Conservation (phyloP, 2,329 filamentous ascomycete species). For the Verticillium klebahnii region DNA sequence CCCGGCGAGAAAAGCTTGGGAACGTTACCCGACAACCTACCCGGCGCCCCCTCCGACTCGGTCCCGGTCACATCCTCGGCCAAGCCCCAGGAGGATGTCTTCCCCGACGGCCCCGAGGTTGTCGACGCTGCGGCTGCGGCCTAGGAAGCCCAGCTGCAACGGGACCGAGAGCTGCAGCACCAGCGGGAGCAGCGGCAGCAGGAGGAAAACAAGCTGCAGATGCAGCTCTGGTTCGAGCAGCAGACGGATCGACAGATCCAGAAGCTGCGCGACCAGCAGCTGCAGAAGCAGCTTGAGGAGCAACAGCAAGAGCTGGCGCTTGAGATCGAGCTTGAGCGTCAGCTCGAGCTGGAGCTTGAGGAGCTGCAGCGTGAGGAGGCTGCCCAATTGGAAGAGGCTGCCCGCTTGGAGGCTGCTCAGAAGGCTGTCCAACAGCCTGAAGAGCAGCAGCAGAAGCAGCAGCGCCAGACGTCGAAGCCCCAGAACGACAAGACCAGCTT, state of each 20-base stretch:
- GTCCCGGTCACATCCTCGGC: neutral
- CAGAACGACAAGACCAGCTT: neutral
- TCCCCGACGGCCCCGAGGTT: neutral
- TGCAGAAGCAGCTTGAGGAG: constrained; percentile 2
- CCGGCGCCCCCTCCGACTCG: neutral
- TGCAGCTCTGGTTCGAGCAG: neutral
- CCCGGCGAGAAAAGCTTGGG: neutral
- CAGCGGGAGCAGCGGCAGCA: neutral
- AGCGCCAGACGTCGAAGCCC: neutral
- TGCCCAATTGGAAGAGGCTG: neutral
- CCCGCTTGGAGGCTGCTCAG: neutral
- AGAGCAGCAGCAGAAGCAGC: neutral
- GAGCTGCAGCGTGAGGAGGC: neutral
- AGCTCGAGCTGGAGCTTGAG: too few species aligned
- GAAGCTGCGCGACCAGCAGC: constrained; percentile 20
- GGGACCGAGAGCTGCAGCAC: neutral
- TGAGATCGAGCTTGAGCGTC: too few species aligned
- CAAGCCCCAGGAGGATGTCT: neutral
- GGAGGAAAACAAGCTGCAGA: neutral
- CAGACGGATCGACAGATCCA: constrained; percentile 24
- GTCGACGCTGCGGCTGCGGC: neutral
- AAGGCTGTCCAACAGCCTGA: neutral
- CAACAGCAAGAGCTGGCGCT: too few species aligned
- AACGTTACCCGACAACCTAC: neutral
- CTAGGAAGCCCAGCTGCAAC: neutral